phyloP scores from a whole-genome alignment of 1,284 basidiomycete species.

The Cerrena zonata region DNA sequence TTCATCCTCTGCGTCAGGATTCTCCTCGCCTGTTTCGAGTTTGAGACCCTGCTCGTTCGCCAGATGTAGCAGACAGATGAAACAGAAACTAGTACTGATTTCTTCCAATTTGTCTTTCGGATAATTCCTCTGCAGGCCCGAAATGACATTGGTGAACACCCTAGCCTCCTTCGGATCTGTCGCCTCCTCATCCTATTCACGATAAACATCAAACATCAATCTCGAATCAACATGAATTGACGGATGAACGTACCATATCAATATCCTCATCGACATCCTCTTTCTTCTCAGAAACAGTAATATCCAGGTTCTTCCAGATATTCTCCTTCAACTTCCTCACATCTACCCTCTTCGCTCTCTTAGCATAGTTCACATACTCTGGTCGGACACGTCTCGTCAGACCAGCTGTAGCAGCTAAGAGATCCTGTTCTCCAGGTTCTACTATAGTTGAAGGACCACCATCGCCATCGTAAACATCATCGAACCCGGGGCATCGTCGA shows the following conservation, averaged over 20 bases:
- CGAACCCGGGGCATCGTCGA: conserved; percentile 74
- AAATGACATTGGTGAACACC: conserved; percentile 80
- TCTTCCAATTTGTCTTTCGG: conserved; percentile 93
- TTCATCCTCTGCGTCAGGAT: conserved; percentile 26
- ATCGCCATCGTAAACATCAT: conserved; percentile 57
- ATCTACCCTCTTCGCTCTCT: conserved; percentile 94
- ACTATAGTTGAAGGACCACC: conserved; percentile 37
- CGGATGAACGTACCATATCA: conserved; percentile 47
- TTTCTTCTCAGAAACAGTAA: conserved; percentile 41
- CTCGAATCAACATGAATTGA: background rate
- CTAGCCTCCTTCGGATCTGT: conserved; percentile 66
- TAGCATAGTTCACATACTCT: conserved; percentile 91
- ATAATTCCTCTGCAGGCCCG: conserved; percentile 76
- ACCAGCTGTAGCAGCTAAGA: conserved; percentile 76
- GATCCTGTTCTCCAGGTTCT: conserved; percentile 76
- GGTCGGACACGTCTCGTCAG: conserved; percentile 77
- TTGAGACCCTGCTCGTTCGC: conserved; percentile 92
- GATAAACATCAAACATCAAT: background rate
- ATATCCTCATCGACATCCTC: conserved; percentile 39
- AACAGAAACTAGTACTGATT: conserved; percentile 98
- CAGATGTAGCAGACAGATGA: conserved; percentile 93
- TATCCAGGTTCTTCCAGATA: conserved; percentile 89
- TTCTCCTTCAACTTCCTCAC: conserved; percentile 96
- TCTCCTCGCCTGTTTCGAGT: conserved; percentile 51
- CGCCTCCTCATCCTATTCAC: conserved; percentile 41